Evolutionary conservation across 768 basidiomycete species (phyloP).

Genomic region (Serendipita sp.): DNA sequence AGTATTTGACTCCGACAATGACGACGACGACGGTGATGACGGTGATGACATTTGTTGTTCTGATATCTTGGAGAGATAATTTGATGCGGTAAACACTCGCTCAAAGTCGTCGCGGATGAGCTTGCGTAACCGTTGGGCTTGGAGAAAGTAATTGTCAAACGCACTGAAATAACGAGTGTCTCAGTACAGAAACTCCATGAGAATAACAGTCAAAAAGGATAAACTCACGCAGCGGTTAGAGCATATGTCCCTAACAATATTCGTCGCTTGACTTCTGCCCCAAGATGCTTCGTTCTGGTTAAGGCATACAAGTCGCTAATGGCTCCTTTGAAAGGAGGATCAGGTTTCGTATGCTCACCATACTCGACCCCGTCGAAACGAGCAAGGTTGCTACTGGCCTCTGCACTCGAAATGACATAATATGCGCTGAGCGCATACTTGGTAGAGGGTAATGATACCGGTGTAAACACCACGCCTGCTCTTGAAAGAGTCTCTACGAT

Average conservation of each 20-base stretch:
- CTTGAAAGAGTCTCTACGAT: conserved; percentile 27
- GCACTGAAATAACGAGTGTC: conserved; percentile 33
- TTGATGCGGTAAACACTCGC: conserved; percentile 42
- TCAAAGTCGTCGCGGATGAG: conserved; percentile 60
- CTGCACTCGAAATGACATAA: conserved; percentile 89
- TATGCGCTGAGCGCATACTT: conserved; percentile 76
- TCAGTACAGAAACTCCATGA: conserved; percentile 3
- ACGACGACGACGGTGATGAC: neutral
- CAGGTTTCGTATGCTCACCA: conserved; percentile 28
- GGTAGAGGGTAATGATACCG: conserved; percentile 57
- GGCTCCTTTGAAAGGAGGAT: neutral
- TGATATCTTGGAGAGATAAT: conserved; percentile 15
- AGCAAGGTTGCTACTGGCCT: conserved; percentile 83
- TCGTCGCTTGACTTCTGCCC: conserved; percentile 69
- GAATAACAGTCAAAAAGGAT: neutral
- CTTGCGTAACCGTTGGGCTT: conserved; percentile 69
- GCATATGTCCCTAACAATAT: conserved; percentile 84
- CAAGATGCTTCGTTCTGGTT: conserved; percentile 57
- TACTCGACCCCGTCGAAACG: conserved; percentile 79
- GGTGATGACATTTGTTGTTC: neutral
- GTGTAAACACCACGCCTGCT: conserved; percentile 47
- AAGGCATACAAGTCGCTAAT: conserved; percentile 30
- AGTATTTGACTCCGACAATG: neutral
- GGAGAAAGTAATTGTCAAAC: conserved; percentile 95
- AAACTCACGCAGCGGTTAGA: conserved; percentile 69